A percentile compares a stretch with the other conserved stretches of the same genome.
phyloP scores from a whole-genome alignment of 441 rosid species.

The Pelargonium australe region DNA sequence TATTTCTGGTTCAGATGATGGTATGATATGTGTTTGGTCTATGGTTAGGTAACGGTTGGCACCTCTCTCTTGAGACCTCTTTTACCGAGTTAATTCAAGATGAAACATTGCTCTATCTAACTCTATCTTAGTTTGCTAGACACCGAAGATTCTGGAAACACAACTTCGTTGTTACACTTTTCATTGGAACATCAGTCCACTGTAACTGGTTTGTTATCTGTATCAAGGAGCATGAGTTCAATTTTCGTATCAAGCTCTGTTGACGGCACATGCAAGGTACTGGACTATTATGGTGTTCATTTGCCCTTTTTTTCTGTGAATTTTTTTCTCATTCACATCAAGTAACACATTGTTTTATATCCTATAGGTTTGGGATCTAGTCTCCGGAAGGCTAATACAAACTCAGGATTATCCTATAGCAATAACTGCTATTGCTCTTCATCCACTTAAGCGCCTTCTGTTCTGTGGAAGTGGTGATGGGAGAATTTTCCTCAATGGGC shows the following conservation, averaged over 20 bases:
- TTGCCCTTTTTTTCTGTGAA: not conserved
- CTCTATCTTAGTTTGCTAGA: slow-evolving; percentile 34
- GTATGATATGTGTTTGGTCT: slow-evolving; percentile 41
- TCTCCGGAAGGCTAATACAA: slow-evolving; percentile 37
- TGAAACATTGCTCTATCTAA: slow-evolving; percentile 18
- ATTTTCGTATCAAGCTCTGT: slow-evolving; percentile 42
- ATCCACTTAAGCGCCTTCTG: slow-evolving; percentile 33
- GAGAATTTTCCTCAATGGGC: slow-evolving; percentile 30
- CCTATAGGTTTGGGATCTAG: slow-evolving; percentile 43
- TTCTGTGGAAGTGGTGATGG: slow-evolving; percentile 42
- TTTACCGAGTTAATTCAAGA: not conserved
- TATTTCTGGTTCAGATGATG: slow-evolving; percentile 44
- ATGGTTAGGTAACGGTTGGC: slow-evolving; percentile 34
- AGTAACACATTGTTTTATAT: not conserved
- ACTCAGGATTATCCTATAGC: slow-evolving; percentile 32
- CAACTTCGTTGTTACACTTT: slow-evolving; percentile 27
- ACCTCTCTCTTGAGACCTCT: not conserved
- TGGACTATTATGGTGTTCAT: not conserved
- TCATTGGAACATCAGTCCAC: slow-evolving; percentile 39
- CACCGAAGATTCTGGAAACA: slow-evolving; percentile 27
- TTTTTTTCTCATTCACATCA: slow-evolving; percentile 8
- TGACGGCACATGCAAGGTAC: slow-evolving; percentile 48
- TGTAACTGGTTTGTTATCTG: slow-evolving; percentile 35
- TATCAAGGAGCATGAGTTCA: slow-evolving; percentile 24
- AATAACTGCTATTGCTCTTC: slow-evolving; percentile 34